Evolutionary conservation across 139 green algal species (phyloP).

Genomic region (Zygnema cylindricum): DNA sequence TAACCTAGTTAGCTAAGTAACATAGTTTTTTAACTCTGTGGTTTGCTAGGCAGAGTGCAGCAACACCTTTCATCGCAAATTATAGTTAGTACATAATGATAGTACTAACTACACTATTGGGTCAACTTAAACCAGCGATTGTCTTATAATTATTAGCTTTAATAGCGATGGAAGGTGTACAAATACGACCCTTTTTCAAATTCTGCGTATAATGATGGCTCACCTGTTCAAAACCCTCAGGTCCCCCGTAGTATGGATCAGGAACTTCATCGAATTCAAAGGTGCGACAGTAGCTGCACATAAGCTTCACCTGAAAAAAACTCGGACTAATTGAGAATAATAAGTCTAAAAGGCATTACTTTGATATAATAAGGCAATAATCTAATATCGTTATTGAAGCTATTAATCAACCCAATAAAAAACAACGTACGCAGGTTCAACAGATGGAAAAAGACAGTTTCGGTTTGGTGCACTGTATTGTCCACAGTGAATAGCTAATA

Average conservation of each 20-base stretch:
- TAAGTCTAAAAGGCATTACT: background rate
- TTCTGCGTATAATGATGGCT: background rate
- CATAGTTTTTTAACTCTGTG: too few species aligned
- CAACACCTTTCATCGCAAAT: background rate
- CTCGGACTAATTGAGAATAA: background rate
- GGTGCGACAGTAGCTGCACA: constrained; percentile 60
- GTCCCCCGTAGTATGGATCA: constrained; percentile 90
- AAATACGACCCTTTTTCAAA: background rate
- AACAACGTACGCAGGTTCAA: too few species aligned
- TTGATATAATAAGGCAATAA: background rate
- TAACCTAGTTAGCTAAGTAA: too few species aligned
- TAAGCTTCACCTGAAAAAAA: constrained; percentile 57
- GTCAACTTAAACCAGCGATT: background rate
- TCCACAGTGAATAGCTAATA: too few species aligned
- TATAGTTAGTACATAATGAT: constrained; percentile 5
- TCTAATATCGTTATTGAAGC: too few species aligned
- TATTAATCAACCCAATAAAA: background rate
- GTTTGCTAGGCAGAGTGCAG: too few species aligned
- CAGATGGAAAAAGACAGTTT: too few species aligned
- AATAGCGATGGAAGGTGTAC: too few species aligned
- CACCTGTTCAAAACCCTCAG: constrained; percentile 73
- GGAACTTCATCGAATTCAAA: constrained; percentile 66
- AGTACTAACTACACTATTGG: background rate
- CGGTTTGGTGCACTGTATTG: too few species aligned
- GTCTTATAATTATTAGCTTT: background rate